These are phyloP conservation scores for Mycena citricolor DNA, from an alignment of 1,284 basidiomycete species.

Conservation along the genomic window DNA sequence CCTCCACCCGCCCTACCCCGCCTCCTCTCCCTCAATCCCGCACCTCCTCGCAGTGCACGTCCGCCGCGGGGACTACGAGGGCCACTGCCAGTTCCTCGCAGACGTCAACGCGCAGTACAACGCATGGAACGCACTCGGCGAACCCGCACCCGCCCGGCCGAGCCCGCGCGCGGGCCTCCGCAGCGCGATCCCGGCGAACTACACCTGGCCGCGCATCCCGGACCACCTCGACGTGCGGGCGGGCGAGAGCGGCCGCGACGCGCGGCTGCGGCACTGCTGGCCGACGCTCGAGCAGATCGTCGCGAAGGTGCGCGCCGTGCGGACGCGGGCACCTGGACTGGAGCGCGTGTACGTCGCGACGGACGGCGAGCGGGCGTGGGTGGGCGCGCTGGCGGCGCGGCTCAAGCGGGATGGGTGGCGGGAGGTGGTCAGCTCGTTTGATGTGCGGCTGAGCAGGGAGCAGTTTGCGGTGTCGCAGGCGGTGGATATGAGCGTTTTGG, in stretches of 20 bases:
- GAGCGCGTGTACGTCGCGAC: slow-evolving; percentile 12
- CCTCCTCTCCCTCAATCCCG: slow-evolving; percentile 16
- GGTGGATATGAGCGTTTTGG: slow-evolving; percentile 16
- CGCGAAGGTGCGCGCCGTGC: slow-evolving; percentile 28
- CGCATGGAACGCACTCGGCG: slow-evolving; percentile 14
- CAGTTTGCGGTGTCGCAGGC: slow-evolving; percentile 13
- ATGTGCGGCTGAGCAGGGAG: slow-evolving; percentile 13
- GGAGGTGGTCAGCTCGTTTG: slow-evolving; percentile 7
- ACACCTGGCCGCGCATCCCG: neutral
- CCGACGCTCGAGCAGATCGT: slow-evolving; percentile 28
- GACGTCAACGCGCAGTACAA: slow-evolving; percentile 4
- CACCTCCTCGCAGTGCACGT: slow-evolving; percentile 57
- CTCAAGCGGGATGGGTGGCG: slow-evolving; percentile 15
- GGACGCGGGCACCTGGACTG: slow-evolving; percentile 13
- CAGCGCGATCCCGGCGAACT: neutral
- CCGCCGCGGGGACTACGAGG: slow-evolving; percentile 63
- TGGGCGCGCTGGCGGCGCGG: neutral
- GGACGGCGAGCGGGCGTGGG: slow-evolving; percentile 13
- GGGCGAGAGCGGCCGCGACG: no score
- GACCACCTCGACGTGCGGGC: no score
- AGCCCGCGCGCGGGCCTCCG: no score
- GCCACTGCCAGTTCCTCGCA: slow-evolving; percentile 58
- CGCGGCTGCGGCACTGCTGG: slow-evolving; percentile 1
- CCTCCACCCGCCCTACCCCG: slow-evolving; percentile 20
- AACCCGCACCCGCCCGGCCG: no score